Conservation (phyloP, 805 yeast genomes). For the Zygotorulaspora sp. region DNA sequence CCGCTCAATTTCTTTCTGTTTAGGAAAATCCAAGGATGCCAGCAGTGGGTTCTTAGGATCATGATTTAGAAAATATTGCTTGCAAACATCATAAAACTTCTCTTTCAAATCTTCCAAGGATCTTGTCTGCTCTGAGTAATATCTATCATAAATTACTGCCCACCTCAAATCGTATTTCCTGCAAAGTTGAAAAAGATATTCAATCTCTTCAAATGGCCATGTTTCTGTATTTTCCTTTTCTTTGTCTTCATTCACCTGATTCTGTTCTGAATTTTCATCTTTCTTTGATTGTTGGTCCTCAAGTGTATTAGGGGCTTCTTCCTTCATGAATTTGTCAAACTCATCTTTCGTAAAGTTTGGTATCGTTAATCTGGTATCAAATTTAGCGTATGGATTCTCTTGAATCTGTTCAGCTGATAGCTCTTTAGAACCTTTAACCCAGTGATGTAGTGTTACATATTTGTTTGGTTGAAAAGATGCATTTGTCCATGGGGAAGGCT, state of each 20-base stretch:
- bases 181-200: conserved; percentile 70
- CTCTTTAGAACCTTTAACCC: conserved; percentile 76
- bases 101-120: conserved; percentile 77
- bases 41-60: conserved; percentile 48
- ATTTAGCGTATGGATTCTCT: conserved; percentile 64
- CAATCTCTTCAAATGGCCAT: conserved; percentile 79
- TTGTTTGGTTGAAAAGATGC: conserved; percentile 55
- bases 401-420: conserved; percentile 30
- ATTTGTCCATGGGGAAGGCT: conserved; percentile 80
- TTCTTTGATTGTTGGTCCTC: conserved; percentile 10
- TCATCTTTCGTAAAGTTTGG: conserved; percentile 66
- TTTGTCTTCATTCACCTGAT: neutral
- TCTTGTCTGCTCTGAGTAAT: conserved; percentile 36
- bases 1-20: conserved; percentile 68
- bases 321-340: conserved; percentile 48
- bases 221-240: conserved; percentile 4
- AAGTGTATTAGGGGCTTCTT: conserved; percentile 23
- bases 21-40: conserved; percentile 64
- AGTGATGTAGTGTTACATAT: conserved; percentile 63
- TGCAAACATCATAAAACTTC: conserved; percentile 68
- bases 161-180: conserved; percentile 50
- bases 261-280: conserved; percentile 10
- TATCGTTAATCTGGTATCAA: conserved; percentile 60
- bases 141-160: conserved; percentile 62
- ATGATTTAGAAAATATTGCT: conserved; percentile 46